phyloP scores from a whole-genome alignment of 257 asterid genomes.

The Rauvolfia tetraphylla region DNA sequence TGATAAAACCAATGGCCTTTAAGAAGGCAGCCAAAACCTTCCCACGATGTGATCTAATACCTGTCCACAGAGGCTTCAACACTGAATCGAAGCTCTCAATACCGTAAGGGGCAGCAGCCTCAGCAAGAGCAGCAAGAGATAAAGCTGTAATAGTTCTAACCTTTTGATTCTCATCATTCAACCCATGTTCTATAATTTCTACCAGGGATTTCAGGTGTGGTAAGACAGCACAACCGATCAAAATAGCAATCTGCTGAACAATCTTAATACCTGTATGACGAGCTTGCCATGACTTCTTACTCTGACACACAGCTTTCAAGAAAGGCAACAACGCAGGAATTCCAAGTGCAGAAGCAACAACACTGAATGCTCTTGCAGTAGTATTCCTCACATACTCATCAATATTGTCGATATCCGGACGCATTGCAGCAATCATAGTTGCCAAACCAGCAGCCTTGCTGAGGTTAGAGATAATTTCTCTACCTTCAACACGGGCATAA shows the following conservation, averaged over 20 bases:
- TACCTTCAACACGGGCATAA: no score
- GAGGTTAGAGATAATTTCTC: no score
- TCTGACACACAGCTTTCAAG: conserved; percentile 89
- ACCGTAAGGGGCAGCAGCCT: conserved; percentile 91
- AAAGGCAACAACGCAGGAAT: conserved; percentile 84
- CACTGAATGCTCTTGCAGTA: no score
- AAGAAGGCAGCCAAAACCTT: conserved; percentile 90
- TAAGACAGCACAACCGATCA: no score
- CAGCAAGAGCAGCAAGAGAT: conserved; percentile 86
- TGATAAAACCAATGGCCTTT: conserved; percentile 86
- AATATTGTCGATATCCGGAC: no score
- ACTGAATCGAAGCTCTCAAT: conserved; percentile 91
- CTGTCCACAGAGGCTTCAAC: conserved; percentile 89
- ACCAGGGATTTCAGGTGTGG: no score
- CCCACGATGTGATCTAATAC: conserved; percentile 88
- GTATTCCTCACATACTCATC: no score
- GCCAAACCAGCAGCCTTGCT: no score
- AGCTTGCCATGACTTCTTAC: conserved; percentile 99
- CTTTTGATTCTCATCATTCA: conserved; percentile 89
- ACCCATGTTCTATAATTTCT: conserved; percentile 92
- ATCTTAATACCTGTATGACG: no score
- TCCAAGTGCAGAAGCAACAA: conserved; percentile 95
- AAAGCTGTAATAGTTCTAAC: conserved; percentile 85
- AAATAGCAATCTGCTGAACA: no score
- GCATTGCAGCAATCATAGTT: no score